Evolutionary conservation across 352 stramenopile genomes (phyloP).

Genomic region (Aphanomyces invadans): DNA sequence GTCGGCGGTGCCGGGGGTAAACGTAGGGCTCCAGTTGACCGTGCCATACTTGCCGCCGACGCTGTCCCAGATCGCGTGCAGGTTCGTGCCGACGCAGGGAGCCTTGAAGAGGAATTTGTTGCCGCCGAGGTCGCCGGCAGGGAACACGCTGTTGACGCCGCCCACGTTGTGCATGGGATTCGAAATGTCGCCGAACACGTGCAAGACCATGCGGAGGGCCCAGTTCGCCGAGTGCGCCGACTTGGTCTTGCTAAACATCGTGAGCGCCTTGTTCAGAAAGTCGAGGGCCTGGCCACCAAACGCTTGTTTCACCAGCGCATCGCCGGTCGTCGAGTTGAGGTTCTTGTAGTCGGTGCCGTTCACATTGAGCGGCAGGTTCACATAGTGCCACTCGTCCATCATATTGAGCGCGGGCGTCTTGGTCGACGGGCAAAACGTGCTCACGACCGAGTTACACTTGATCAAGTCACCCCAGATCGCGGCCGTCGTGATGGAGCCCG

Average conservation of each 20-base stretch:
- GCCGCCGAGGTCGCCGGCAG: constrained; percentile 43
- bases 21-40: constrained; percentile 46
- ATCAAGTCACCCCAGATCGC: constrained; percentile 52
- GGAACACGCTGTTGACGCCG: constrained; percentile 39
- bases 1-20: constrained; percentile 14
- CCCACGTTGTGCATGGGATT: constrained; percentile 51
- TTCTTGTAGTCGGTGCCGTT: constrained; percentile 38
- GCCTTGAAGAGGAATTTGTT: constrained; percentile 49
- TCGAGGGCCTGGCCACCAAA: constrained; percentile 40
- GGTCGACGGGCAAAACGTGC: constrained; percentile 32
- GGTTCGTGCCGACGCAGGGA: constrained; percentile 41
- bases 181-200: constrained; percentile 53
- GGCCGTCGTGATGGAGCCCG: constrained; percentile 35
- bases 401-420: constrained; percentile 38
- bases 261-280: constrained; percentile 42
- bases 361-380: constrained; percentile 51
- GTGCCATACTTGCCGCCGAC: constrained; percentile 40
- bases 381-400: constrained; percentile 64
- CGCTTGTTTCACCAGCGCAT: constrained; percentile 40
- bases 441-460: constrained; percentile 42
- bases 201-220: constrained; percentile 56
- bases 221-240: constrained; percentile 56
- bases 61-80: constrained; percentile 58
- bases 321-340: constrained; percentile 26
- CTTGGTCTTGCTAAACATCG: constrained; percentile 50